Evolutionary conservation across 129 eudicot genomes (phyloP), one percentile per base, ranked within the genome.

Genomic region (Oenanthe sinensis): DNA sequence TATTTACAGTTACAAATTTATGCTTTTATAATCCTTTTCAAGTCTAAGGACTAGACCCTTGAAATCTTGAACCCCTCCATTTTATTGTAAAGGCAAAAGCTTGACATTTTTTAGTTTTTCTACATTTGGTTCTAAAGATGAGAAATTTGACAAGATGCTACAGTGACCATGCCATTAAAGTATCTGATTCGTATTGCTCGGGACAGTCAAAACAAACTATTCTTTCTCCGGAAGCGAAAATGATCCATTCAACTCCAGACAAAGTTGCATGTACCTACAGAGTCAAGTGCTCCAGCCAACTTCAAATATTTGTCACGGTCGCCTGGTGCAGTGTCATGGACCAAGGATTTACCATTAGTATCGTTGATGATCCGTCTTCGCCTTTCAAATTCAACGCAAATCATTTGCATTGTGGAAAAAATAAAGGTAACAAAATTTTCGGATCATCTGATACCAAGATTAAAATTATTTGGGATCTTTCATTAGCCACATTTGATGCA

Each of bases 181-280:
- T 91, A 50, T 94, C 98, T 36, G 96, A 94, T 89, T 91, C 98
- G 17, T 94, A 94, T 80, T 91, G 98, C 80, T 88, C 96, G 4
- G 92, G 97, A 13, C 85, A 84, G 70, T 84, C 93, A 46, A 90
- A 79, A 68, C 80, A 71, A 24, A 79, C 86, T 2, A 74, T 84
- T 81, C 60, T 83, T 37, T 80, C 96, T 20, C 87, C 89, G 33
- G 68, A 85, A 5, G 30, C 83, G 76, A 75, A 85, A 6, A 44
- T 79, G 77, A 75, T 69, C 79, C 89, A 88, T 22, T 77, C 98
- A 50, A 83, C 85, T 54, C 92, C 84, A 80, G 82, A 87, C 68
- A 83, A 85, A 77, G 97, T 90, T 20, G 74, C 86, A 62, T 77
- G 82, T 54, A 79, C 87, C 36, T 90, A 91, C 86, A 91, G 68